Evolutionary conservation across 163 green algal species (phyloP).

Genomic region (Chlamydomonas reinhardtii): DNA sequence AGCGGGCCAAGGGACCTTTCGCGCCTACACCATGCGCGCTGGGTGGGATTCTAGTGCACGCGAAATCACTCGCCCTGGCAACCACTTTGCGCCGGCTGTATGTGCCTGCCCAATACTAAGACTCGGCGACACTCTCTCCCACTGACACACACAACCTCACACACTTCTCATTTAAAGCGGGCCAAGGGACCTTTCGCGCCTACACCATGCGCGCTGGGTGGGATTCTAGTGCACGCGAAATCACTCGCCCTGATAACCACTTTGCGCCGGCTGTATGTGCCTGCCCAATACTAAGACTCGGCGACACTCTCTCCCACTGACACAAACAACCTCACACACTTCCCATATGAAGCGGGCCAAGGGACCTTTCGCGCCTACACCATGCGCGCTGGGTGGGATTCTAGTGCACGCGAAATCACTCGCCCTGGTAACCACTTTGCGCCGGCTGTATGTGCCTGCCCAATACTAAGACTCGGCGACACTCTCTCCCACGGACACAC

Average conservation of each 20-base stretch:
- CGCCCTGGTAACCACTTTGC: conserved; percentile 31
- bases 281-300: conserved; percentile 27
- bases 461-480: conserved; percentile 25
- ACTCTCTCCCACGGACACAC: neutral
- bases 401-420: conserved; percentile 39
- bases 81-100: neutral
- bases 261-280: conserved; percentile 16
- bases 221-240: conserved; percentile 38
- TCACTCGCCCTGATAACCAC: conserved; percentile 31
- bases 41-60: neutral
- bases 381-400: conserved; percentile 41
- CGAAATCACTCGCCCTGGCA: neutral
- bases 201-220: conserved; percentile 30
- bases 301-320: neutral
- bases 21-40: neutral
- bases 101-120: neutral
- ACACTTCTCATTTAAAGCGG: neutral
- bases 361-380: conserved; percentile 17
- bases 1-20: conserved; percentile 27
- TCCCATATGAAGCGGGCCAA: conserved; percentile 25
- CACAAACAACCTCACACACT: neutral
- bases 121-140: neutral
- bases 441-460: conserved; percentile 2
- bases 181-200: conserved; percentile 35
- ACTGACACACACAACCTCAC: too few species aligned